Base-by-base conservation (phyloP, 108 stramenopile species). In the Nitzschia sp. region DNA sequence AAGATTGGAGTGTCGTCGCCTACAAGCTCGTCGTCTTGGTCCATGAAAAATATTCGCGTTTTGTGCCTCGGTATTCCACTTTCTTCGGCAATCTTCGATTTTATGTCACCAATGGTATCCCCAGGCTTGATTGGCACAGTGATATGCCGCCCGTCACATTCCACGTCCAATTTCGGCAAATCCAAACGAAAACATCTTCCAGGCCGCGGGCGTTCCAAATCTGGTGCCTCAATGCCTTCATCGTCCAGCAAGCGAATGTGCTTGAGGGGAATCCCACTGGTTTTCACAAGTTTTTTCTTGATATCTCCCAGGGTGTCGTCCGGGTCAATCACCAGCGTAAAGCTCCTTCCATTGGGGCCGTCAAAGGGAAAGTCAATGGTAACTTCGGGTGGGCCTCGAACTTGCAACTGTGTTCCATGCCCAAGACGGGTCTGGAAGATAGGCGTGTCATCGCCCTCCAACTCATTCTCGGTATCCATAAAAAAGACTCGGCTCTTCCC, bases 41-140 rank as follows among this genome's bases (percentile, higher is more conserved):
- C 74, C 17, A 63, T 19, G 46, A 51, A 66, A 47, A 77, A 70
- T 1, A 70, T 45, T 26, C 76, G 45, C 53, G 64, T 62, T 1
- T 70, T 35, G 0, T 55, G 3, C 32, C 48, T 64, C 1, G 68
- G 68, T 2, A 66, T 23, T 0, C 76, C 69, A 30, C 64, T 77
- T 33, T 70, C 28, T 24, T 70, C 69, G 34, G 48, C 76, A 31
- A 77, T 56, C 25, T 65, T 26, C 26, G 70, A 56, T 49, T 77
- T 77, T 23, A 77, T 42, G 19, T 77, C 76, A 1, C 46, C 38
- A 27, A 68, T 54, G 6, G 68, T 77, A 30, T 27, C 45, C 26
- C 26, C 63, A 8, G 76, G 76, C 18, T 68, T 11, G 2, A 64
- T 27, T 8, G 33, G 21, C 5, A 72, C 4, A 9, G 4, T 23